Percentiles rank a stretch among this genome's conserved stretches.
These are phyloP conservation scores for Pyrus communis DNA, from an alignment of 306 rosid species.

Conservation along the genomic window DNA sequence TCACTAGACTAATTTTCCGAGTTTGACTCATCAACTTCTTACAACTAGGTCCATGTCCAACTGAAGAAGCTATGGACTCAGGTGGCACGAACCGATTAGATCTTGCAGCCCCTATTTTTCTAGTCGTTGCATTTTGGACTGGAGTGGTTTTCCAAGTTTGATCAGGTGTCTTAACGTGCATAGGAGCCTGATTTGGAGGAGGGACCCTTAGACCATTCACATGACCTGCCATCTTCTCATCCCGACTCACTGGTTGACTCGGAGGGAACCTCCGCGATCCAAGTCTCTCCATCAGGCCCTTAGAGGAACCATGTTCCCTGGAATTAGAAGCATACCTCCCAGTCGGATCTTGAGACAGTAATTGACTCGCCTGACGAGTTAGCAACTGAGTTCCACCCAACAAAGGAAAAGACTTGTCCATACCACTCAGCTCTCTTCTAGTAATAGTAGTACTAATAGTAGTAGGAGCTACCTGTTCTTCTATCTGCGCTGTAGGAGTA, in stretches of 20 bases:
- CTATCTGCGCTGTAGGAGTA: neutral
- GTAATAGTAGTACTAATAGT: neutral
- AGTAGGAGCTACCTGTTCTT: neutral
- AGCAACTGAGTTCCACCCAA: conserved; percentile 10
- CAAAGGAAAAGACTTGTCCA: conserved; percentile 7
- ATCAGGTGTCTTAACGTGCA: neutral
- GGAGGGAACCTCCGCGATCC: conserved; percentile 7
- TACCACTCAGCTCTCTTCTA: neutral
- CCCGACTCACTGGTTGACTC: conserved; percentile 10
- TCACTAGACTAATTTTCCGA: conserved; percentile 4
- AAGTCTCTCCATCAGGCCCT: conserved; percentile 7
- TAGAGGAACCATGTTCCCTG: conserved; percentile 3
- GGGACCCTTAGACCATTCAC: conserved; percentile 53
- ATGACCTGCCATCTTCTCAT: conserved; percentile 10
- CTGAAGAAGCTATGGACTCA: neutral
- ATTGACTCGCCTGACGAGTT: conserved; percentile 13
- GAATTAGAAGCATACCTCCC: neutral
- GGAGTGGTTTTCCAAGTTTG: conserved; percentile 5
- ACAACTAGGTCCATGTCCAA: neutral
- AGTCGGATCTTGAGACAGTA: conserved; percentile 1
- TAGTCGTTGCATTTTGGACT: conserved; percentile 5
- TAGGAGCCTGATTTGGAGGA: conserved; percentile 16
- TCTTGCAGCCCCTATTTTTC: conserved; percentile 1
- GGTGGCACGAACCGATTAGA: conserved; percentile 7
- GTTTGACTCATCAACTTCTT: neutral